Evolutionary conservation across 1,284 basidiomycete genomes (phyloP).

Genomic region (Hypsizygus ulmarius): DNA sequence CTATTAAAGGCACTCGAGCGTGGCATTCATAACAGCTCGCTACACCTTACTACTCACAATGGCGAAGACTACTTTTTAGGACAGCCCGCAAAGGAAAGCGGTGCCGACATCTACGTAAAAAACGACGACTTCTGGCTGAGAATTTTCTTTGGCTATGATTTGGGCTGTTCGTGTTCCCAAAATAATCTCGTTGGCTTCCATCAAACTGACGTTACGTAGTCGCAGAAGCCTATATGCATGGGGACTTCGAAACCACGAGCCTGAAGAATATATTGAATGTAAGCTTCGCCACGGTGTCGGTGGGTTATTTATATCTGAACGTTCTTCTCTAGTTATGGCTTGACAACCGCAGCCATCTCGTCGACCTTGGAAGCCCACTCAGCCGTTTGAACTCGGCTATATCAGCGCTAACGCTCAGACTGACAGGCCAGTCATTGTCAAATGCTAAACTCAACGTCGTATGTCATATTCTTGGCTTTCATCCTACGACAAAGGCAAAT

Average conservation of each 20-base stretch:
- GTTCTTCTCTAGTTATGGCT: conserved; percentile 11
- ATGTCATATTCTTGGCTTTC: not conserved
- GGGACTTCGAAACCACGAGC: conserved; percentile 55
- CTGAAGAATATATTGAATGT: conserved; percentile 62
- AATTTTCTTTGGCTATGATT: conserved; percentile 7
- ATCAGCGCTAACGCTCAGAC: conserved; percentile 10
- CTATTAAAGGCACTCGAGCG: conserved; percentile 6
- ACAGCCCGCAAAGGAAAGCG: not conserved
- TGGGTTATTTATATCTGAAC: conserved; percentile 16
- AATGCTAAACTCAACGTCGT: conserved; percentile 11
- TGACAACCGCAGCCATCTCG: conserved; percentile 5
- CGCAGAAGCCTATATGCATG: conserved; percentile 69
- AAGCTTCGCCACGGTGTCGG: conserved; percentile 23
- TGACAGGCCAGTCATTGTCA: conserved; percentile 7
- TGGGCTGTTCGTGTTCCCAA: conserved; percentile 7
- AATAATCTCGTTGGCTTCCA: not conserved
- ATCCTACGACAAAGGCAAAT: not conserved
- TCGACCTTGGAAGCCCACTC: conserved; percentile 5
- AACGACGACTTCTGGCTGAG: conserved; percentile 11
- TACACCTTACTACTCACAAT: conserved; percentile 1
- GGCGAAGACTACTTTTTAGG: conserved; percentile 7
- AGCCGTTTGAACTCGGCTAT: conserved; percentile 7
- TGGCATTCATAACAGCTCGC: conserved; percentile 4
- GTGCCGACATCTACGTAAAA: conserved; percentile 4
- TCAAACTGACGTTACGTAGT: conserved; percentile 25